Evolutionary conservation across 2,329 filamentous ascomycete genomes (phyloP).

Genomic region (Exophiala spinifera): DNA sequence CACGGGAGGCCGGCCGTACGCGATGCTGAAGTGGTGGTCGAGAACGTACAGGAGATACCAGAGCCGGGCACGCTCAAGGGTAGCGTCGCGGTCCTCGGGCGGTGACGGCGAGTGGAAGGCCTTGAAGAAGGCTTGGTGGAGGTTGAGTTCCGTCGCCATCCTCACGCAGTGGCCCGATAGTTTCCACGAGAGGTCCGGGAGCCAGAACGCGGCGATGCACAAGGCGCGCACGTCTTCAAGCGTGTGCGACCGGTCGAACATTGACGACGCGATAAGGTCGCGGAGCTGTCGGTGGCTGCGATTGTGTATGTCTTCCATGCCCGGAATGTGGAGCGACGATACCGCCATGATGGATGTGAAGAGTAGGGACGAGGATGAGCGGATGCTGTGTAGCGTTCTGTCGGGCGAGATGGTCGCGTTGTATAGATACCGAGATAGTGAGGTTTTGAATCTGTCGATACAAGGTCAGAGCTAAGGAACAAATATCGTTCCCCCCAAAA

Average conservation of each 20-base stretch:
- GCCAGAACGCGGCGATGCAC: conserved; percentile 61
- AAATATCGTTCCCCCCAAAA: too few species aligned
- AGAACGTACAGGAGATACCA: conserved; percentile 65
- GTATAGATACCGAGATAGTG: conserved; percentile 28
- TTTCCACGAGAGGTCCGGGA: conserved; percentile 62
- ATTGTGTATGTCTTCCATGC: conserved; percentile 51
- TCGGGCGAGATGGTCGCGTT: conserved; percentile 49
- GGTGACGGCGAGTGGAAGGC: conserved; percentile 50
- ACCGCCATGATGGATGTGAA: conserved; percentile 57
- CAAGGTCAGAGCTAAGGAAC: not conserved
- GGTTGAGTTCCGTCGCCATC: conserved; percentile 56
- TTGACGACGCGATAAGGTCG: conserved; percentile 54
- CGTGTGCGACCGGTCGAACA: conserved; percentile 57
- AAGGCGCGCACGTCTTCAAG: conserved; percentile 59
- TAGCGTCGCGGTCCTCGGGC: conserved; percentile 23
- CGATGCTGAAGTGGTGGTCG: conserved; percentile 63
- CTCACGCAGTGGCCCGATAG: conserved; percentile 58
- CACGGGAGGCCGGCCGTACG: conserved; percentile 58
- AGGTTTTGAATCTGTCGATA: conserved; percentile 22
- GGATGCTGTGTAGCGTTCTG: conserved; percentile 50
- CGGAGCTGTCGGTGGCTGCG: conserved; percentile 58
- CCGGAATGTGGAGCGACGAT: conserved; percentile 57
- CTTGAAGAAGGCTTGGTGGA: conserved; percentile 54
- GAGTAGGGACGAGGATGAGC: conserved; percentile 55
- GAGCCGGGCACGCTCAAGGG: conserved; percentile 54